Evolutionary conservation across 2,329 filamentous ascomycete species (phyloP), one percentile per base, ranked within the genome.

Genomic region (Trichophyton verrucosum): DNA sequence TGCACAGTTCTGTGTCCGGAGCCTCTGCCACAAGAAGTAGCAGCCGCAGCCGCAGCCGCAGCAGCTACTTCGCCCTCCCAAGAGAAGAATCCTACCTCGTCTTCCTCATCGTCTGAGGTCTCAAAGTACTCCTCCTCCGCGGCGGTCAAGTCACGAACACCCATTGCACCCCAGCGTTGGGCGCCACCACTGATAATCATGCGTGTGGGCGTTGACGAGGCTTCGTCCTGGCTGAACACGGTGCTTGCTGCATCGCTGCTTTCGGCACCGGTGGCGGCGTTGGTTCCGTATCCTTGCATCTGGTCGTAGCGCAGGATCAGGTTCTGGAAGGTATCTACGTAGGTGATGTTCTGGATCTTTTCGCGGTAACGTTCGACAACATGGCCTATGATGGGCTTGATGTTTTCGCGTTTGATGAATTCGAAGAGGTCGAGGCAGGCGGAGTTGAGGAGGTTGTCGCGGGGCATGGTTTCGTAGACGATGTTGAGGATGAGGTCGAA

Each of bases 121-220:
- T 95, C 92, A 81, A 95, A 97, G 73, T 97, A 99, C 49, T 92
- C 90, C 68, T 96, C 92, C 72, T 96, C 89, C 9, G 86, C 85
- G 4, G 86, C 81, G 70, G 96, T 92, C 69, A 91, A 82, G 59
- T 95, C 91, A 69, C 89, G 89, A 71, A 95, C 81, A 51, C 83
- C 85, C 49, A 55, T 36, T 11, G 49, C 49, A 65, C 85, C 83
- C 73, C 87, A 87, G 63, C 84, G 75, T 62, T 77, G 80, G 9
- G 33, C 33, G n/a, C 80, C 79, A 36, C 81, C 81, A 62, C 83
- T 85, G 60, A 81, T 71, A 42, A 78, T 77, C 59, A 72, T 75
- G 61, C 76, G 73, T 9, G 68, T 71, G 8, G 68, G 62, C 42
- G 75, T 71, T 15, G 27, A 3, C 22, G 83, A 82, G 0, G 83